These are phyloP conservation scores for Aureobasidium sp. DNA, from an alignment of 2,329 filamentous ascomycete genomes.

Conservation along the genomic window DNA sequence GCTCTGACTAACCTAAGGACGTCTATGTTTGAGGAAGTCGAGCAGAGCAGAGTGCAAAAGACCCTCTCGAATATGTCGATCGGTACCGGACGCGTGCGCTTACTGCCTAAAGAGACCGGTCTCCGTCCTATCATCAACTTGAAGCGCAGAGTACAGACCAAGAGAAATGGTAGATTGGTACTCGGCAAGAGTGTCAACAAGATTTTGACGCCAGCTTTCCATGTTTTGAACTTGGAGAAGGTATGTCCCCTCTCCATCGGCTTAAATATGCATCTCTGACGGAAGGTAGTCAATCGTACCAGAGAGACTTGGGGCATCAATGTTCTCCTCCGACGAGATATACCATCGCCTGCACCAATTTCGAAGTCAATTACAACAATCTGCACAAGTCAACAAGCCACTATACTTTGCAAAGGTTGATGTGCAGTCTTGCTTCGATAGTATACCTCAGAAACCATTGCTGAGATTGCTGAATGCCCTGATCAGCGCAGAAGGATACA, in stretches of 20 bases:
- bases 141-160: slow-evolving; percentile 53
- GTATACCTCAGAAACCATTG: slow-evolving; percentile 75
- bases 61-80: slow-evolving; percentile 58
- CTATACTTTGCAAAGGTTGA: slow-evolving; percentile 91
- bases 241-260: slow-evolving; percentile 33
- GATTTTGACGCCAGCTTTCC: slow-evolving; percentile 66
- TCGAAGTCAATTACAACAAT: slow-evolving; percentile 42
- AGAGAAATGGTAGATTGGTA: slow-evolving; percentile 46
- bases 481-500: slow-evolving; percentile 57
- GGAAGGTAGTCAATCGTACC: slow-evolving; percentile 35
- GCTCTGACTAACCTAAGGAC: slow-evolving; percentile 60
- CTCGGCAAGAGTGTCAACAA: slow-evolving; percentile 62
- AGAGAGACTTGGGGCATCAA: slow-evolving; percentile 62
- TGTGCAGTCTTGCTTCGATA: slow-evolving; percentile 89
- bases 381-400: slow-evolving; percentile 30
- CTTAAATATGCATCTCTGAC: background rate
- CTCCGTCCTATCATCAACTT: slow-evolving; percentile 86
- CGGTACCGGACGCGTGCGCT: slow-evolving; percentile 69
- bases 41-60: slow-evolving; percentile 46
- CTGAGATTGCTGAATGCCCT: slow-evolving; percentile 56
- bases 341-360: slow-evolving; percentile 67
- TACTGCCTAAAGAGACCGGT: slow-evolving; percentile 72
- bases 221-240: slow-evolving; percentile 72
- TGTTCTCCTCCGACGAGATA: slow-evolving; percentile 77
- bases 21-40: slow-evolving; percentile 74